These are phyloP conservation scores for Tephrocybe sp. DNA, from an alignment of 768 basidiomycete genomes.

Conservation along the genomic window DNA sequence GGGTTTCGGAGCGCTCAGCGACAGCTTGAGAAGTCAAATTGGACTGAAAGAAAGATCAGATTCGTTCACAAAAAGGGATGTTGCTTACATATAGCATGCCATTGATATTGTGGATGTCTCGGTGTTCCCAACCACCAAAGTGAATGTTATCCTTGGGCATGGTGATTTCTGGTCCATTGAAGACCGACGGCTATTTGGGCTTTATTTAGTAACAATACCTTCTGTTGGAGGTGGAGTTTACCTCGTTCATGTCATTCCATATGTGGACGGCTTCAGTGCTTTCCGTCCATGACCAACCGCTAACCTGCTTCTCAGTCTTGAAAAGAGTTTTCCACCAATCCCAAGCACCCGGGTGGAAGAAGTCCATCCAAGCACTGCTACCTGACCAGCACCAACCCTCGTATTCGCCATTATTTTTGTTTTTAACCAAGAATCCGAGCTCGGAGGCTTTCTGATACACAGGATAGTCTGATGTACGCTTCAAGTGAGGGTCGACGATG, in stretches of 20 bases:
- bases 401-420: slow-evolving; percentile 79
- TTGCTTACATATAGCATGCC: slow-evolving; percentile 84
- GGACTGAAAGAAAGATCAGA: slow-evolving; percentile 47
- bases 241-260: slow-evolving; percentile 99
- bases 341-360: slow-evolving; percentile 91
- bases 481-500: slow-evolving; percentile 95
- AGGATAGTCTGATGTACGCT: slow-evolving; percentile 76
- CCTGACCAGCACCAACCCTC: slow-evolving; percentile 99
- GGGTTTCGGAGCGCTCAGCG: slow-evolving; percentile 67
- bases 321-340: slow-evolving; percentile 90
- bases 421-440: slow-evolving; percentile 79
- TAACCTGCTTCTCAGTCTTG: slow-evolving; percentile 52
- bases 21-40: slow-evolving; percentile 85
- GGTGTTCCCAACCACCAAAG: slow-evolving; percentile 95
- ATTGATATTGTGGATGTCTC: slow-evolving; percentile 96
- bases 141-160: slow-evolving; percentile 73
- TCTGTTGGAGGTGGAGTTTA: slow-evolving; percentile 35
- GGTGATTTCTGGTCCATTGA: slow-evolving; percentile 95
- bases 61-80: neutral
- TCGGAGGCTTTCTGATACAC: slow-evolving; percentile 86
- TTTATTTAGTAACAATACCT: neutral
- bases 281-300: slow-evolving; percentile 72
- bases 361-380: slow-evolving; percentile 95
- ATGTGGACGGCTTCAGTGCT: slow-evolving; percentile 86
- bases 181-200: slow-evolving; percentile 81